Percentiles rank a stretch among this genome's conserved stretches.
Evolutionary conservation across 441 rosid species (phyloP).

Genomic region (Pelargonium fulgidum): DNA sequence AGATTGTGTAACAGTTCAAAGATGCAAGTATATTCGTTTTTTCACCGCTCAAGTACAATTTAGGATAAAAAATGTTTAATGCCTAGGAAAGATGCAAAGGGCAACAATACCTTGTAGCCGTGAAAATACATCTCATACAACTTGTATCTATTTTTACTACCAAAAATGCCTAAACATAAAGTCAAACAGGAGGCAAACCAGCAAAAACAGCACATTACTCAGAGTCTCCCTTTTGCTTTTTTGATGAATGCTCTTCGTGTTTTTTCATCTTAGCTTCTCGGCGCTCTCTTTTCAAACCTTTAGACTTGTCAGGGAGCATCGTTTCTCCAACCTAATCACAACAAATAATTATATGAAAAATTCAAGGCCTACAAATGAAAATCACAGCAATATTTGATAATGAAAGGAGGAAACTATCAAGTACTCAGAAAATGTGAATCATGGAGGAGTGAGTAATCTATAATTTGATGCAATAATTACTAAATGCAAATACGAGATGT

Average conservation of each 20-base stretch:
- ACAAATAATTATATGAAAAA: neutral
- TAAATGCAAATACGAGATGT: neutral
- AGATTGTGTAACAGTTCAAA: too few species aligned
- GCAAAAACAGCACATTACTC: conserved; percentile 15
- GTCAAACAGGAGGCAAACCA: neutral
- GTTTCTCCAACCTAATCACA: conserved; percentile 48
- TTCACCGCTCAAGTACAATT: too few species aligned
- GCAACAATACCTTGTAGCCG: too few species aligned
- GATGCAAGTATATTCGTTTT: too few species aligned
- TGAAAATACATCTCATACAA: too few species aligned
- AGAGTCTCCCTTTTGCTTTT: conserved; percentile 54
- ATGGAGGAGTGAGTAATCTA: too few species aligned
- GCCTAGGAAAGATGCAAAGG: too few species aligned
- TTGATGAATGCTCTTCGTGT: conserved; percentile 31
- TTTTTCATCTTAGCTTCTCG: conserved; percentile 60
- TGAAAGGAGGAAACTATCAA: too few species aligned
- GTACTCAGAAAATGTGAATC: too few species aligned
- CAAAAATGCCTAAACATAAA: neutral
- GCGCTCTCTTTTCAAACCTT: conserved; percentile 91
- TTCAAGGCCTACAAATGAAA: neutral
- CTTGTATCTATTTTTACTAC: conserved; percentile 18
- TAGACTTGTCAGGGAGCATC: conserved; percentile 54
- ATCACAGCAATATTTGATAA: neutral
- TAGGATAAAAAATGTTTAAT: too few species aligned
- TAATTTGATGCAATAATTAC: too few species aligned